phyloP scores from a whole-genome alignment of 129 eudicot genomes.

The Flaveria trinervia region DNA sequence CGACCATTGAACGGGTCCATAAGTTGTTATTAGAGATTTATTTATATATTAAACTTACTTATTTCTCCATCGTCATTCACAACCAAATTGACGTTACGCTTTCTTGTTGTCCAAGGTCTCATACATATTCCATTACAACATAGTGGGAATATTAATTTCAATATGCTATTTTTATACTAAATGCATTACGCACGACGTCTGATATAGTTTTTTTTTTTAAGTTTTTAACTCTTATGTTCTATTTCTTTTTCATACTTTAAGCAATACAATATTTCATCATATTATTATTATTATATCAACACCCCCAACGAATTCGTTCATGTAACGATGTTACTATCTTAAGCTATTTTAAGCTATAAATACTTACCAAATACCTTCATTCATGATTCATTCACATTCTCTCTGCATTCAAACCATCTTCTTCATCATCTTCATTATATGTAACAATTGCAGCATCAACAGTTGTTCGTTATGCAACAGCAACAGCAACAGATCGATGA shows the following conservation, averaged over 20 bases:
- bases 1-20: too few species aligned
- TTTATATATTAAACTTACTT: background rate
- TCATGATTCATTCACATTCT: slow-evolving; percentile 9
- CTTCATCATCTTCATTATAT: background rate
- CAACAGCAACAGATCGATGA: slow-evolving; percentile 31
- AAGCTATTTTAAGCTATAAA: slow-evolving; percentile 23
- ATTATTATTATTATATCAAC: background rate
- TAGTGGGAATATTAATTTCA: background rate
- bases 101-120: background rate
- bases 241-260: background rate
- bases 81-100: background rate
- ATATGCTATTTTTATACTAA: background rate
- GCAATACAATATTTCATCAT: background rate
- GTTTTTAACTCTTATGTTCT: background rate
- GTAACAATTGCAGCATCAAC: background rate
- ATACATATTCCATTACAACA: background rate
- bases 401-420: background rate
- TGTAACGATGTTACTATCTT: slow-evolving; percentile 16
- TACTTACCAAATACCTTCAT: slow-evolving; percentile 2
- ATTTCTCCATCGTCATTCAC: background rate
- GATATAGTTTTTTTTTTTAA: background rate
- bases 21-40: too few species aligned
- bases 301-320: background rate
- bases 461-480: background rate
- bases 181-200: background rate